A percentile compares a stretch with the other conserved stretches of the same genome.
Evolutionary conservation across 1,139 yeast species (phyloP).

Genomic region (Kluyveromyces marxianus): DNA sequence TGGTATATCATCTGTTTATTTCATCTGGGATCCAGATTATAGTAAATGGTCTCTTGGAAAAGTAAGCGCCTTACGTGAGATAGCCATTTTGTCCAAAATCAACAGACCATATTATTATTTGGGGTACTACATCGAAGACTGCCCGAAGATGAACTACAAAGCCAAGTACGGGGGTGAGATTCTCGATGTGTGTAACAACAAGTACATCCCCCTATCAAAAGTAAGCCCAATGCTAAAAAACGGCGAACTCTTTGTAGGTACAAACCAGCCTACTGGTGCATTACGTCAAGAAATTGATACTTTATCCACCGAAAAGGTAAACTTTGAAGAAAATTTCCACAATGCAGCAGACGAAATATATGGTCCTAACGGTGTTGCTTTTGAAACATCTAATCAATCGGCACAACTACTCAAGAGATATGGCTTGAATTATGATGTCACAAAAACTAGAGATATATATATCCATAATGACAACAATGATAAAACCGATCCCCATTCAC

Average conservation of each 20-base stretch:
- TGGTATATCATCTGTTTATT: constrained; percentile 77
- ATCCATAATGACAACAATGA: constrained; percentile 8
- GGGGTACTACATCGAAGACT: constrained; percentile 74
- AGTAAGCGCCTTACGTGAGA: constrained; percentile 65
- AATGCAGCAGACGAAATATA: constrained; percentile 37
- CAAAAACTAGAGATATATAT: constrained; percentile 20
- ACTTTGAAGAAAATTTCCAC: constrained; percentile 3
- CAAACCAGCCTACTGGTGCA: constrained; percentile 5
- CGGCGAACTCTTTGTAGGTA: constrained; percentile 38
- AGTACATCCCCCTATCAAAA: constrained; percentile 38
- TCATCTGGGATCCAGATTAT: constrained; percentile 82
- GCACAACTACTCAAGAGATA: constrained; percentile 20
- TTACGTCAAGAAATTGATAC: constrained; percentile 5
- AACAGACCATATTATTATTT: constrained; percentile 50
- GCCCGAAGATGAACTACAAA: constrained; percentile 79
- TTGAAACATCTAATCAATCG: constrained; percentile 26
- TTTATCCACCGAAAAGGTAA: constrained; percentile 13
- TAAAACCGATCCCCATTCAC: constrained; percentile 3
- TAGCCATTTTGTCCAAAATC: constrained; percentile 38
- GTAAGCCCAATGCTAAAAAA: constrained; percentile 32
- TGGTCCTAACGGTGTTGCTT: constrained; percentile 28
- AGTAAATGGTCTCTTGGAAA: constrained; percentile 70
- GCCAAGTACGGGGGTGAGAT: constrained; percentile 69
- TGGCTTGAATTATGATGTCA: constrained; percentile 17
- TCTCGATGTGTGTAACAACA: constrained; percentile 44